phyloP scores from a whole-genome alignment of 305 asterid genomes.

The Solanum aculeatissimum region DNA sequence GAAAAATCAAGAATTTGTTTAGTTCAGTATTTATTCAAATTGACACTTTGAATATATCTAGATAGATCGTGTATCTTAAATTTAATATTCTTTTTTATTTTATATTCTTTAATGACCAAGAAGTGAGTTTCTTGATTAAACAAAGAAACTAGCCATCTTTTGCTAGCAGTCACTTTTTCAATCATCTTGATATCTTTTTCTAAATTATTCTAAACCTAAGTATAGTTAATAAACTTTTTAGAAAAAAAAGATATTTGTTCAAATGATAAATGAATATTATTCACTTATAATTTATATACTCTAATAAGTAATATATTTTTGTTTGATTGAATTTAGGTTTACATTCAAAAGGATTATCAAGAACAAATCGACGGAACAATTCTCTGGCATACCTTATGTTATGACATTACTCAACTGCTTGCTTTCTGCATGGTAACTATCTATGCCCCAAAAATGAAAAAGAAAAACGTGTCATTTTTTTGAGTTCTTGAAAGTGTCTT shows the following conservation, averaged over 20 bases:
- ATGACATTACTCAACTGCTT: constrained; percentile 59
- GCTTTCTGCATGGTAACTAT: constrained; percentile 41
- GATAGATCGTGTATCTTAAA: neutral
- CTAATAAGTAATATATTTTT: neutral
- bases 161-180: no score
- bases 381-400: constrained; percentile 50
- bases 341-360: constrained; percentile 50
- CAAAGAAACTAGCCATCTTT: no score
- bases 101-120: neutral
- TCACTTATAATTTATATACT: neutral
- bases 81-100: neutral
- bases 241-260: neutral
- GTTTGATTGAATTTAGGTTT: constrained; percentile 14
- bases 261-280: neutral
- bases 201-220: neutral
- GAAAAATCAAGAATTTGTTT: no score
- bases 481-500: neutral
- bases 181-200: neutral
- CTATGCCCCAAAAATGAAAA: neutral
- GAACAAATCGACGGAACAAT: constrained; percentile 42
- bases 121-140: neutral
- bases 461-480: neutral
- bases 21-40: neutral
- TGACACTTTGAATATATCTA: neutral
- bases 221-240: neutral